Conservation (phyloP, 306 rosid genomes). For the Coriaria nepalensis region DNA sequence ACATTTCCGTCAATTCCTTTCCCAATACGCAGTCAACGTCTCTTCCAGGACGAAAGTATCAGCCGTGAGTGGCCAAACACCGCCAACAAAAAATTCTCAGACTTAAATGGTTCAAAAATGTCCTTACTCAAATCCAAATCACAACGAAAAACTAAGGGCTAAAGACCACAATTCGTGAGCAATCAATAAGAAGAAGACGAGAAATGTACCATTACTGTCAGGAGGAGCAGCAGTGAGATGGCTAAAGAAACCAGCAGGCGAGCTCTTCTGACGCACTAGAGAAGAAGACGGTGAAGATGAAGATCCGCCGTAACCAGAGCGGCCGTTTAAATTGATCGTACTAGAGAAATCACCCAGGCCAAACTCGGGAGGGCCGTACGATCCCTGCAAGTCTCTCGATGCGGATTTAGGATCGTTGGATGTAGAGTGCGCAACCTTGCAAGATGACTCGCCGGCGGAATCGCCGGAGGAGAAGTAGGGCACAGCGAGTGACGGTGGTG, state of each 20-base stretch:
- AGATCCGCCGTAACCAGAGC: slow-evolving; percentile 5
- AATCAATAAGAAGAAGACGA: neutral
- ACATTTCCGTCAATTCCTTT: neutral
- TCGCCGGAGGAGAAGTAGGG: slow-evolving; percentile 27
- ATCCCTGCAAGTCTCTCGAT: slow-evolving; percentile 15
- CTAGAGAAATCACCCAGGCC: slow-evolving; percentile 17
- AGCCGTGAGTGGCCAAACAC: neutral
- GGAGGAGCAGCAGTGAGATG: slow-evolving; percentile 24
- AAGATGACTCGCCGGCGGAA: slow-evolving; percentile 32
- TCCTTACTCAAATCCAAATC: neutral
- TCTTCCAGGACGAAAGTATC: neutral
- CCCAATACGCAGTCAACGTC: neutral
- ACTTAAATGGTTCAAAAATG: neutral
- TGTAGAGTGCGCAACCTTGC: slow-evolving; percentile 16
- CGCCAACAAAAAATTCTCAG: neutral
- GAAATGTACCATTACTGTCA: slow-evolving; percentile 25
- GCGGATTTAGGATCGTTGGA: slow-evolving; percentile 11
- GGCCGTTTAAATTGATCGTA: slow-evolving; percentile 5
- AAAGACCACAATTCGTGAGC: no score
- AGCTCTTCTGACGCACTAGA: slow-evolving; percentile 78
- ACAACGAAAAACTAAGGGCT: no score
- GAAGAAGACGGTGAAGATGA: slow-evolving; percentile 23
- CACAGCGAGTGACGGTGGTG: slow-evolving; percentile 13
- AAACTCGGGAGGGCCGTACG: slow-evolving; percentile 30
- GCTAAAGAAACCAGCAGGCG: slow-evolving; percentile 76